A percentile compares a stretch with the other conserved stretches of the same genome.
phyloP scores from a whole-genome alignment of 129 eudicot species.

The Arctium minus region DNA sequence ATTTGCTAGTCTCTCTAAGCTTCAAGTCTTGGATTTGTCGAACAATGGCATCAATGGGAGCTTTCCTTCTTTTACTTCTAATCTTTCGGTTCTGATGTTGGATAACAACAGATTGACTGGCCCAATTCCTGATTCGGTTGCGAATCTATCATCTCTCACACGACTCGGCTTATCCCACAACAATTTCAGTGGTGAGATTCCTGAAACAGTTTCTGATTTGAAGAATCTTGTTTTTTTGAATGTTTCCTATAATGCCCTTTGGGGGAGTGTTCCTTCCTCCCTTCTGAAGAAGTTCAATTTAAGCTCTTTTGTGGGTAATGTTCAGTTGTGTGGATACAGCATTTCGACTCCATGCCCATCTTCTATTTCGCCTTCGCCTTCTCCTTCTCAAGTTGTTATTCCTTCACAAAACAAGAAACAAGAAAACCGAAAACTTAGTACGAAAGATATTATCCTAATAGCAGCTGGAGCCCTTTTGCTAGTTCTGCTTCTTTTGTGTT shows the following conservation, averaged over 20 bases:
- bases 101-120: constrained; percentile 57
- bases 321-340: constrained; percentile 76
- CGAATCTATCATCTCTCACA: constrained; percentile 39
- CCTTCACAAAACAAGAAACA: constrained; percentile 4
- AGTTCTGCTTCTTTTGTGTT: constrained; percentile 59
- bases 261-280: constrained; percentile 65
- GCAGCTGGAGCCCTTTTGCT: constrained; percentile 70
- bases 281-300: constrained; percentile 64
- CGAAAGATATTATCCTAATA: constrained; percentile 79
- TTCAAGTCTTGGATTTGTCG: constrained; percentile 57
- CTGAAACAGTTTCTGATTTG: constrained; percentile 42
- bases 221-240: constrained; percentile 50
- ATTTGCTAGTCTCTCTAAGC: constrained; percentile 40
- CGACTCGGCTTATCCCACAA: constrained; percentile 60
- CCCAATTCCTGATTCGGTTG: constrained; percentile 43
- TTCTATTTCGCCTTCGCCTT: constrained; percentile 30
- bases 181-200: constrained; percentile 67
- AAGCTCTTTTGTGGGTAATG: constrained; percentile 73
- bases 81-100: constrained; percentile 40
- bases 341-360: constrained; percentile 54
- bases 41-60: constrained; percentile 63
- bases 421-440: constrained; percentile 46
- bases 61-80: constrained; percentile 45
- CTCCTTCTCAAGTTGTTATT: constrained; percentile 26
- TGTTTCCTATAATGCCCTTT: constrained; percentile 69